Base-by-base conservation (phyloP, 2,329 filamentous ascomycete genomes). In the Huntiella savannae region DNA sequence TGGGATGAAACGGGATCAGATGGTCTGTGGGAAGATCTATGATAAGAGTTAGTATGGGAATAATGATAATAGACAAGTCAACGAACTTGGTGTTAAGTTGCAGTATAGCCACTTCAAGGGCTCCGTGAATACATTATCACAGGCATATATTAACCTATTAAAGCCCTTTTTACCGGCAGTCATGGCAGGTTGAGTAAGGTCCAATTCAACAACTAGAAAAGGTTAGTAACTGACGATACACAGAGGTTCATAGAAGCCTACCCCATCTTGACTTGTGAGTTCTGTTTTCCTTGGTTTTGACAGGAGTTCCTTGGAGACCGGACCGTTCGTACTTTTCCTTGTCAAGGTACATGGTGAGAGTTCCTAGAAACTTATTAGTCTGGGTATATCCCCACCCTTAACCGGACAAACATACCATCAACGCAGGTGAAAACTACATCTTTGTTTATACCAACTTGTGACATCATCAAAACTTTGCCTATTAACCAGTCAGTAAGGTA, bases 101-200 rank as follows among this genome's bases (percentile, higher is more conserved):
- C 70, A 79, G 54, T 91, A 87, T 0, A 96, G 63, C 86, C 88
- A 95, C 1, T 73, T 73, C 16, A 79, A 55, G 1, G 78, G 74
- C 39, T 68, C 62, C 42, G 70, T 73, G 16, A 95, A 66, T 16
- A 84, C 83, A 52, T 85, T 83, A 54, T 79, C 78, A 59, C 78
- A 85, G 11, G 85, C 84, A 67, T 82, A 82, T 5, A 79, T 59
- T 11, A 94, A 64, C 40, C 84, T 69, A 51, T 87, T 79, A 55
- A 92, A 94, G 0, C 77, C 80, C 52, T 81, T 86, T 59, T 85
- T 91, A 3, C 86, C 86, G 46, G 77, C 79, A 5, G 84, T 59
- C 83, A 94, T 94, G 0, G 77, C 77, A 1, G 77, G 71, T 4
- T 70, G 66, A 13, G 78, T 73, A 22, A 98, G 69, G 50, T 96